A percentile compares a stretch with the other conserved stretches of the same genome.
Conservation (phyloP, 2,329 filamentous ascomycete genomes). For the Penicillium psychrosexuale region DNA sequence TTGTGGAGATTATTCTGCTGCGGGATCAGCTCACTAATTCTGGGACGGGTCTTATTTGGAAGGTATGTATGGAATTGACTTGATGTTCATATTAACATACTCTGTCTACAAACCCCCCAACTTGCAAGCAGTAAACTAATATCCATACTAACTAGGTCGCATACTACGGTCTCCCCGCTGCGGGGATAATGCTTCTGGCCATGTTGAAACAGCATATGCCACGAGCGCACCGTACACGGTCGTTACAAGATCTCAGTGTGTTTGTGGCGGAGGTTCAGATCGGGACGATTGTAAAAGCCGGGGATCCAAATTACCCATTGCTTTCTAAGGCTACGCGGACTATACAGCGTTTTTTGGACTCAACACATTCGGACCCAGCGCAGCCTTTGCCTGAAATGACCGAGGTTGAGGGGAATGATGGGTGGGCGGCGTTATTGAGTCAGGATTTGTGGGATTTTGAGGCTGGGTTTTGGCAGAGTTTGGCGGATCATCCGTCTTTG, state of each 20-base stretch:
- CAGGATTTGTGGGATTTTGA: constrained; percentile 29
- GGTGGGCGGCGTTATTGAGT: constrained; percentile 23
- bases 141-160: constrained; percentile 16
- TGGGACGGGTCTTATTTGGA: constrained; percentile 28
- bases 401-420: constrained; percentile 17
- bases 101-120: not conserved
- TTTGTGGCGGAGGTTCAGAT: constrained; percentile 30
- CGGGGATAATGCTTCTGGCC: constrained; percentile 29
- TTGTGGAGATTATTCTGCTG: constrained; percentile 28
- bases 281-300: constrained; percentile 23
- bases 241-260: constrained; percentile 26
- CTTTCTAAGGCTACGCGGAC: constrained; percentile 26
- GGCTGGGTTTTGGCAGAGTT: constrained; percentile 26
- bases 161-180: constrained; percentile 31
- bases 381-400: constrained; percentile 7
- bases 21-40: constrained; percentile 29
- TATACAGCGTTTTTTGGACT: constrained; percentile 28
- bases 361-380: constrained; percentile 17
- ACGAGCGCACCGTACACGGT: constrained; percentile 14
- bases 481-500: constrained; percentile 29
- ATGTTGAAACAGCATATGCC: constrained; percentile 23
- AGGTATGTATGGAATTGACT: constrained; percentile 13
- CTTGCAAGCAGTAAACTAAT: not conserved
- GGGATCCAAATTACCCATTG: constrained; percentile 26
- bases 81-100: not conserved